Percentiles rank a stretch among this genome's conserved stretches.
phyloP scores from a whole-genome alignment of 345 rosid species.

The Arabidopsis thaliana region TAIR10.1 NC_003070.9:2097001-2097500 shows the following conservation, averaged over 20 bases:
- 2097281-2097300: conserved; percentile 70
- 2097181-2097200: conserved; percentile 59
- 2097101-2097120: conserved; percentile 31
- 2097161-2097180: conserved; percentile 14
- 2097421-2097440: conserved; percentile 82
- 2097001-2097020: conserved; percentile 37
- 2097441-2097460: conserved; percentile 67
- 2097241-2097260: conserved; percentile 80
- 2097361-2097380: conserved; percentile 68
- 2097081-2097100: conserved; percentile 24
- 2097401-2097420: conserved; percentile 76
- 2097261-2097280: conserved; percentile 73
- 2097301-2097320: conserved; percentile 67
- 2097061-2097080: conserved; percentile 24
- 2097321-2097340: conserved; percentile 73
- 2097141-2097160: background rate
- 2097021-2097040: conserved; percentile 14
- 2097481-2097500: conserved; percentile 20
- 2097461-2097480: conserved; percentile 66
- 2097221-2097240: conserved; percentile 79
- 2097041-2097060: conserved; percentile 20
- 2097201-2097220: conserved; percentile 60
- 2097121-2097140: conserved; percentile 30
- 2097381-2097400: conserved; percentile 78
- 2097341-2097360: conserved; percentile 73